Base-by-base conservation (phyloP, 345 rosid species). In the Citrus sinensis region DNA sequence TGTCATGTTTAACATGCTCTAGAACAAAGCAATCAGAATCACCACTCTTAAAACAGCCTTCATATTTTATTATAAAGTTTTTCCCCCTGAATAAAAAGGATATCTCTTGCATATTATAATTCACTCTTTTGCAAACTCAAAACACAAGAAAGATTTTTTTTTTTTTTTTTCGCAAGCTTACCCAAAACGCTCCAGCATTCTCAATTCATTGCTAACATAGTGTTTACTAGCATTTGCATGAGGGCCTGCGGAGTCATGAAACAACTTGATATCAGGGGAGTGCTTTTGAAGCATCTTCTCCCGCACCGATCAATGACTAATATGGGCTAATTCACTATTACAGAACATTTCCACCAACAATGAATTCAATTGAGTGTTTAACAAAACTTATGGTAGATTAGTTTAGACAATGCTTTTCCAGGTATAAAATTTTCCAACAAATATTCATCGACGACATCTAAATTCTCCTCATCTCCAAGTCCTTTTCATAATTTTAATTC, bases 161-260 rank as follows among this genome's bases (percentile, higher is more conserved):
- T 54, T 40, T 66, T 77, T 55, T 75, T 71, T 35, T 20, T 6
- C 71, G 68, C 46, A 82, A 71, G 22, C 84, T 82, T 88, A 96
- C 99, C 99, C 99, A 75, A 96, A 96, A 74, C 90, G 92, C 81
- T 96, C 98, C 81, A 96, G 85, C 97, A 93, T 96, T 84, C 88
- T 80, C 60, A 85, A 82, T 77, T 96, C 99, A 82, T 94, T 96
- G 78, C n/a, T 83, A 60, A 89, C 83, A 81, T 92, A 91, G 65
- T 87, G 81, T 68, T 81, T 89, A 80, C 87, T 92, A 75, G 95
- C 98, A 79, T 90, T 92, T 81, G 87, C 88, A 83, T 94, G 95
- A 80, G 98, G 98, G 75, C 92, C 99, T 96, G 90, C 51, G 80
- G 32, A 78, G 73, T 82, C 67, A 69, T 40, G 55, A 80, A 76